Evolutionary conservation across 2,329 filamentous ascomycete genomes (phyloP).

Genomic region (Tolypocladium guangdongense): DNA sequence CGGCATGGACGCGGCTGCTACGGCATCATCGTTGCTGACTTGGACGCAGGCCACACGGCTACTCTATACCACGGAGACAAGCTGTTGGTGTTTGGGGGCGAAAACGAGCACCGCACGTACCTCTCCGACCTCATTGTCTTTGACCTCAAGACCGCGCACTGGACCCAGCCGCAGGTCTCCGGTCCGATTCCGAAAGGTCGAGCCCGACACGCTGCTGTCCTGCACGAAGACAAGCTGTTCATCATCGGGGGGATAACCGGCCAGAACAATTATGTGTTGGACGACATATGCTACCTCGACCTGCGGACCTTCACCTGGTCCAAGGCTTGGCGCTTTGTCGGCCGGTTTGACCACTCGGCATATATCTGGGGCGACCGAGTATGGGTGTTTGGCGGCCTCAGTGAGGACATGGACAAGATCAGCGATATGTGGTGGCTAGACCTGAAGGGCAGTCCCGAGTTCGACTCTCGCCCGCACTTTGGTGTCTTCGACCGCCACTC

Average conservation of each 20-base stretch:
- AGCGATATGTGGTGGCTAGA: slow-evolving; percentile 97
- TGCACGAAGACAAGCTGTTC: slow-evolving; percentile 94
- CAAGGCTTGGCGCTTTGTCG: slow-evolving; percentile 87
- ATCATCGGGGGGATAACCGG: slow-evolving; percentile 93
- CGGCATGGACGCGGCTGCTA: neutral
- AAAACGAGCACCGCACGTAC: slow-evolving; percentile 95
- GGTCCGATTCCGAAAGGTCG: slow-evolving; percentile 81
- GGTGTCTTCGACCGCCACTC: slow-evolving; percentile 39
- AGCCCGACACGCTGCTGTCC: slow-evolving; percentile 83
- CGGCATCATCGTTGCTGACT: slow-evolving; percentile 3
- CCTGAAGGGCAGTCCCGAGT: slow-evolving; percentile 78
- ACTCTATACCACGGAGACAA: slow-evolving; percentile 91
- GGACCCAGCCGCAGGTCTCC: slow-evolving; percentile 82
- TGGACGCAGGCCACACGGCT: slow-evolving; percentile 71
- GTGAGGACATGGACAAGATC: slow-evolving; percentile 92
- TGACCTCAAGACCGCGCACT: slow-evolving; percentile 86
- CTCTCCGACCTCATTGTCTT: slow-evolving; percentile 94
- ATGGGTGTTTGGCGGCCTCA: slow-evolving; percentile 93
- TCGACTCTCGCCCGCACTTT: slow-evolving; percentile 56
- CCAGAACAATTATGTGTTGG: slow-evolving; percentile 81
- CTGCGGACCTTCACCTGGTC: slow-evolving; percentile 98
- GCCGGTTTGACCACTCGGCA: slow-evolving; percentile 87
- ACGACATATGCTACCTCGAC: slow-evolving; percentile 94
- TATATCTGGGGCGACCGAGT: slow-evolving; percentile 87
- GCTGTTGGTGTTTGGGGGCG: slow-evolving; percentile 91